Conservation (phyloP, 2,329 filamentous ascomycete genomes). For the Fusarium fracticaudum region DNA sequence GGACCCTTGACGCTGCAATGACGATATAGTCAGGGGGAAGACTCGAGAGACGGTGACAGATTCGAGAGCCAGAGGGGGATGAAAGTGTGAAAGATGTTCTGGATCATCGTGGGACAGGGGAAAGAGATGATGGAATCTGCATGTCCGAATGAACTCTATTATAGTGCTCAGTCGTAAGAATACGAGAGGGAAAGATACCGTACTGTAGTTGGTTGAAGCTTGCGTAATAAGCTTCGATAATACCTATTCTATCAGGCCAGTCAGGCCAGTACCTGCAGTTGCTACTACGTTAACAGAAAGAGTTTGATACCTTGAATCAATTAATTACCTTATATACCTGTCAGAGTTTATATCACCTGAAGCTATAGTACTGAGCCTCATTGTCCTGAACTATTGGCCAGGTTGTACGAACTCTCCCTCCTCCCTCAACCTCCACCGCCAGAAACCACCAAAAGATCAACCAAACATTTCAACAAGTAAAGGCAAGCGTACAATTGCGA, state of each 20-base stretch:
- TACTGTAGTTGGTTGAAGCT: background rate
- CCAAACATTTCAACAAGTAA: background rate
- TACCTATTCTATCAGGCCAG: background rate
- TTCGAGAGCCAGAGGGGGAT: background rate
- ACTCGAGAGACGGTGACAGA: constrained; percentile 13
- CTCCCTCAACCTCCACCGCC: constrained; percentile 11
- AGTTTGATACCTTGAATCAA: background rate
- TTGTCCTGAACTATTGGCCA: background rate
- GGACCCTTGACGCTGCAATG: constrained; percentile 45
- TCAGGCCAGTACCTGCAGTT: background rate
- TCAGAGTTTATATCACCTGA: background rate
- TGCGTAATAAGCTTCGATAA: constrained; percentile 2
- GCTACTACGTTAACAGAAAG: background rate
- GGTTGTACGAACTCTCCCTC: background rate
- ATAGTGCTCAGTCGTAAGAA: background rate
- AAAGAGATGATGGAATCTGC: constrained; percentile 16
- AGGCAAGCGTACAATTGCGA: background rate
- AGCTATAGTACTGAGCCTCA: background rate
- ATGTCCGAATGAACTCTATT: constrained; percentile 9
- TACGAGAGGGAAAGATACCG: background rate
- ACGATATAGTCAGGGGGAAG: constrained; percentile 36
- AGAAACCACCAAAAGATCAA: background rate
- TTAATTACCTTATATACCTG: background rate
- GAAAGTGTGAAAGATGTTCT: background rate
- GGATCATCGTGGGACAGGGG: background rate